Conservation (phyloP, 1,139 yeast species). For the Saccharomyces hybrid region DNA sequence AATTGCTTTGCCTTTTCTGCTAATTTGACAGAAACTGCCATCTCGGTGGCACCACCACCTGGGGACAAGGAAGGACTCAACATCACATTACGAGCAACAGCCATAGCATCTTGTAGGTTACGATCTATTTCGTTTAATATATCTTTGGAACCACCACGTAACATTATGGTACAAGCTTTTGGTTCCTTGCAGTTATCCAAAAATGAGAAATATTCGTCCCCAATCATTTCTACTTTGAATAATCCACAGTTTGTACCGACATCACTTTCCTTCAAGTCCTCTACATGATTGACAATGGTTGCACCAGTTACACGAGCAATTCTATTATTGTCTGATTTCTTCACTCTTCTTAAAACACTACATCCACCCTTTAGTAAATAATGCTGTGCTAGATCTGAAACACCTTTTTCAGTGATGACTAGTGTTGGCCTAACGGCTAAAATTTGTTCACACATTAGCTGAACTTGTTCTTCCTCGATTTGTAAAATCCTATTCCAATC, state of each 20-base stretch:
- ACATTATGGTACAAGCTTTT: constrained; percentile 84
- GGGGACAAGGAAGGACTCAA: constrained; percentile 93
- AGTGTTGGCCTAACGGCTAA: constrained; percentile 84
- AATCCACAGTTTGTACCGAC: constrained; percentile 84
- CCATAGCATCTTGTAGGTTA: constrained; percentile 97
- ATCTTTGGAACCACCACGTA: constrained; percentile 97
- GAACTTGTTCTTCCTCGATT: constrained; percentile 97
- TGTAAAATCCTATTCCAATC: constrained; percentile 95
- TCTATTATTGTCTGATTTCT: constrained; percentile 93
- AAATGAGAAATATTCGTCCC: constrained; percentile 93
- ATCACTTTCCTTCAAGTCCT: constrained; percentile 86
- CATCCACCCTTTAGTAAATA: constrained; percentile 89
- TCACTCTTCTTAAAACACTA: constrained; percentile 88
- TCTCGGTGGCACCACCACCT: constrained; percentile 99
- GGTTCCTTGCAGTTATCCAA: constrained; percentile 77
- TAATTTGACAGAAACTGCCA: constrained; percentile 89
- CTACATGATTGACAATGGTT: constrained; percentile 89
- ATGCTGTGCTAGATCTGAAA: constrained; percentile 96
- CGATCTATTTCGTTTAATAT: constrained; percentile 94
- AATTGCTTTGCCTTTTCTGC: constrained; percentile 87
- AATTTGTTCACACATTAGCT: constrained; percentile 75
- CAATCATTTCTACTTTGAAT: constrained; percentile 89
- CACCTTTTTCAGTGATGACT: constrained; percentile 97
- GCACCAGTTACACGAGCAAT: constrained; percentile 98
- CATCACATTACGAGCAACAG: constrained; percentile 91